Evolutionary conservation across 2,329 filamentous ascomycete species (phyloP).

Genomic region (Aschersonia sp.): DNA sequence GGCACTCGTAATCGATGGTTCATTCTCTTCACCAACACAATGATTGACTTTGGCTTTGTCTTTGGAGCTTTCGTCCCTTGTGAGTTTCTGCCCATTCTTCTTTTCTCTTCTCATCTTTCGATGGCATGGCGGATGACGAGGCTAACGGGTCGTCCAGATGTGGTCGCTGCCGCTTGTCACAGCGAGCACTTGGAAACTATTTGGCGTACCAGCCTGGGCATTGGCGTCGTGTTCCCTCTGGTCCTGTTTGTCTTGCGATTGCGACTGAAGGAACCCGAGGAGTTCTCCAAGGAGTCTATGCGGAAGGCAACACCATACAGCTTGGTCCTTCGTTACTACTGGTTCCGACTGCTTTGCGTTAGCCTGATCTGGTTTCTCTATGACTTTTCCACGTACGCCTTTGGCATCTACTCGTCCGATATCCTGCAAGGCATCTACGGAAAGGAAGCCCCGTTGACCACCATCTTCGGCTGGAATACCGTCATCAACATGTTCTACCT

Average conservation of each 20-base stretch:
- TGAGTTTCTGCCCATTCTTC: conserved; percentile 7
- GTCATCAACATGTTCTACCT: conserved; percentile 83
- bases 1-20: conserved; percentile 89
- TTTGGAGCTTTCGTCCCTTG: conserved; percentile 63
- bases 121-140: background rate
- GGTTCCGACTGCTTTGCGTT: conserved; percentile 55
- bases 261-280: conserved; percentile 64
- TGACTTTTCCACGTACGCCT: conserved; percentile 73
- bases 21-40: conserved; percentile 76
- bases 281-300: conserved; percentile 60
- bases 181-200: conserved; percentile 54
- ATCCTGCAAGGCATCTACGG: conserved; percentile 57
- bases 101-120: too few relatives aligned
- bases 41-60: conserved; percentile 76
- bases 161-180: conserved; percentile 41
- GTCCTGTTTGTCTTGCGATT: conserved; percentile 57
- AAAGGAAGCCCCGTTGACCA: conserved; percentile 48
- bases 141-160: conserved; percentile 14
- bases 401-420: conserved; percentile 69
- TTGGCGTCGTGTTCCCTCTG: conserved; percentile 66
- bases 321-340: conserved; percentile 52
- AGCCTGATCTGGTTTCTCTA: conserved; percentile 76
- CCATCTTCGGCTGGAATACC: conserved; percentile 76
- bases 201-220: conserved; percentile 69
- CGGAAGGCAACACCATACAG: conserved; percentile 39